phyloP scores from a whole-genome alignment of 441 rosid genomes.

The Breynia disticha region DNA sequence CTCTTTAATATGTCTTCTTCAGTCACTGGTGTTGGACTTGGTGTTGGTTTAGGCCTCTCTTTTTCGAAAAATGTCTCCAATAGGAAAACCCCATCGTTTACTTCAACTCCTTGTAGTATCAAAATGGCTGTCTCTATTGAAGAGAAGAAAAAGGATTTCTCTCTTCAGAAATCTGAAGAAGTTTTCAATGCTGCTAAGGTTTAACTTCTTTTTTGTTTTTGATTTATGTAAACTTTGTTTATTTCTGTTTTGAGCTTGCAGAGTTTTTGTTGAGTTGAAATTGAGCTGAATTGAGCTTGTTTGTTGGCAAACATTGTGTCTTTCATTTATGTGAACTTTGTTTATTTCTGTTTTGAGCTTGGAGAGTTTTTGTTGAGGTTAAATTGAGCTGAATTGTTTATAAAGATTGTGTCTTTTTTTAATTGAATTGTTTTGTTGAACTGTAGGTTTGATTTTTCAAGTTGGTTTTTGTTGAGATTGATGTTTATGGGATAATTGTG shows the following conservation, averaged over 20 bases:
- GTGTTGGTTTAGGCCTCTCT: conserved; percentile 41
- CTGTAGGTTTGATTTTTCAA: too few species aligned
- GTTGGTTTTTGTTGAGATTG: not conserved
- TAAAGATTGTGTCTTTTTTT: too few species aligned
- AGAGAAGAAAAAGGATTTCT: conserved; percentile 56
- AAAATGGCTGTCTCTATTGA: conserved; percentile 75
- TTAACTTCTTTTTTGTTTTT: not conserved
- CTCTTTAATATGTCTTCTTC: conserved; percentile 52
- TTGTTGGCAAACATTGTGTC: too few species aligned
- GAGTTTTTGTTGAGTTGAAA: too few species aligned
- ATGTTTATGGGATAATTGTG: not conserved
- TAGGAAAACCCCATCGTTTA: conserved; percentile 21
- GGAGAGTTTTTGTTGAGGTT: too few species aligned
- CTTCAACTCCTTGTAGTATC: conserved; percentile 15
- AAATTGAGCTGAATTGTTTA: too few species aligned
- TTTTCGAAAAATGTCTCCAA: conserved; percentile 30
- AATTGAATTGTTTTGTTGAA: too few species aligned
- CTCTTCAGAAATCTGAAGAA: conserved; percentile 76
- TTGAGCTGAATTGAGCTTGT: too few species aligned
- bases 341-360: not conserved
- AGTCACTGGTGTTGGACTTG: conserved; percentile 42
- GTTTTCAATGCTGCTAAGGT: conserved; percentile 85
- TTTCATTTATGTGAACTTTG: not conserved
- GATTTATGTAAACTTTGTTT: not conserved
- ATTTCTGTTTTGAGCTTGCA: not conserved